Evolutionary conservation across 78 protist species (phyloP), one percentile per base, ranked within the genome.

Genomic region (Polysphondylium violaceum): DNA sequence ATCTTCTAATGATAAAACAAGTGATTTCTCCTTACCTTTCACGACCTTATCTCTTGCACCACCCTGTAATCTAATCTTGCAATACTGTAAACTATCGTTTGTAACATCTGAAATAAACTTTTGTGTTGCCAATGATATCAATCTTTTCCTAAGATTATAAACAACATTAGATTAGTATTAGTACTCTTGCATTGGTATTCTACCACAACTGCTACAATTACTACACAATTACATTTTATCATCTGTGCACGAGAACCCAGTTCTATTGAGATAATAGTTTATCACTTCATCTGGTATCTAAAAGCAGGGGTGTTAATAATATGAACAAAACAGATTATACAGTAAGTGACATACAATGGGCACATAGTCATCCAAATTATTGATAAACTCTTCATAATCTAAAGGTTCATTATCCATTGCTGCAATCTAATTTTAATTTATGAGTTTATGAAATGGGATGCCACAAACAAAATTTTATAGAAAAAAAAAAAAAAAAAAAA

Each of bases 241-340:
- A 81, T 91, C 94, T 19, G 81, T 35, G 43, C 94, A 91, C 51
- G 74, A 44, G 50, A 91, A 91, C 17, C 94, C 94, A 14, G 89
- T 91, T 59, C 63, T 78, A 47, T 91, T 67, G 31, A 91, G 50
- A 79, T 81, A 91, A 58, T 78, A 79, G 19, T 72, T 33, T n/a
- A 76, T 75, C 2, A 91, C 88, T 63, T 91, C 94, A 61, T 91
- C 94, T 69, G 94, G 94, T 53, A 88, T 88, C 94, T 88, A 31
- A 31, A 72, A 63, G 14, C 7, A 58, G 21, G 12, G 5, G 63
- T 58, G 55, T 29, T 5, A 51, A 67, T 4, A 67, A 67, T 3
- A 21, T 40, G 4, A 17, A 36, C 17, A 43, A 23, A 3, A 38
- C 41, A 3, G 14, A 47, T 35, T 74, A 4, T 16, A 11, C 2